Conservation (phyloP, 1,284 basidiomycete species). For the Leccinum subrobustum region DNA sequence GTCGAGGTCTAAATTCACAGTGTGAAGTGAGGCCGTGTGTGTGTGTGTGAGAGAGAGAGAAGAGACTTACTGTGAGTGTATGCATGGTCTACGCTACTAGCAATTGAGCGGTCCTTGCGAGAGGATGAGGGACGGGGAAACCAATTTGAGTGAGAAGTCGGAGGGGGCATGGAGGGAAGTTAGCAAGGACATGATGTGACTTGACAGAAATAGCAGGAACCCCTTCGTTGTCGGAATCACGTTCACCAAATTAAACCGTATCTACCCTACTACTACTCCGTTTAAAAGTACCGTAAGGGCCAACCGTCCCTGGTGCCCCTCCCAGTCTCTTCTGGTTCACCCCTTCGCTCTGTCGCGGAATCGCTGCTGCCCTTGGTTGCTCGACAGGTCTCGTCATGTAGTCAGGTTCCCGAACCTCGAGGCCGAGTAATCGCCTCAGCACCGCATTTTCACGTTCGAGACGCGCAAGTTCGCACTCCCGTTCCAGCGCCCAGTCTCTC, state of each 20-base stretch:
- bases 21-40: neutral
- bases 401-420: constrained; percentile 31
- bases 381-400: constrained; percentile 10
- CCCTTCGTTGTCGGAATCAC: neutral
- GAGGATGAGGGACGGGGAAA: constrained; percentile 15
- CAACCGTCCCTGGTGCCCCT: constrained; percentile 43
- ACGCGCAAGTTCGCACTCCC: constrained; percentile 83
- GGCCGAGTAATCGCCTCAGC: constrained; percentile 66
- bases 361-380: constrained; percentile 9
- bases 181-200: neutral
- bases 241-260: neutral
- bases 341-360: constrained; percentile 25
- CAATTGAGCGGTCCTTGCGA: constrained; percentile 18
- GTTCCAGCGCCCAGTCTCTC: constrained; percentile 74
- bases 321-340: constrained; percentile 36
- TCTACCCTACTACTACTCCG: constrained; percentile 23
- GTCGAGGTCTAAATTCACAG: constrained; percentile 16
- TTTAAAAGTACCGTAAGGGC: constrained; percentile 47
- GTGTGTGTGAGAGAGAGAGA: neutral
- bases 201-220: neutral
- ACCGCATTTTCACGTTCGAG: constrained; percentile 86
- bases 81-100: neutral
- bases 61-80: neutral
- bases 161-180: constrained; percentile 11
- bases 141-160: constrained; percentile 15